These are phyloP conservation scores for Dacryopinax primogenitus DNA, from an alignment of 768 basidiomycete species.

Conservation along the genomic window DNA sequence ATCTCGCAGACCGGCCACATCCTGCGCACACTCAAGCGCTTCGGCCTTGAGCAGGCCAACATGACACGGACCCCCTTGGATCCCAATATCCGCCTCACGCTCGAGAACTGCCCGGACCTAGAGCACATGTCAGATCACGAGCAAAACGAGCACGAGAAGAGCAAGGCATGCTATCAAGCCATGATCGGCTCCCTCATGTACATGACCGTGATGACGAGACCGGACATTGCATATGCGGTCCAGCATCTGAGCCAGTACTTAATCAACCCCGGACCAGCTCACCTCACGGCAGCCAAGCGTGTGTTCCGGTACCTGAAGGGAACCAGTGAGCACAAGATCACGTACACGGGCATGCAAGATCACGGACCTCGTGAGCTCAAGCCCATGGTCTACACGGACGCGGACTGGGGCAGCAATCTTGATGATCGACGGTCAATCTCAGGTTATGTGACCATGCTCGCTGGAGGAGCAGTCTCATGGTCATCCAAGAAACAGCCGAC, in stretches of 20 bases:
- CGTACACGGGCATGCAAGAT: background rate
- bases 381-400: background rate
- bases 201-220: conserved; percentile 20
- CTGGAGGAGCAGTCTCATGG: conserved; percentile 13
- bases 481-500: conserved; percentile 12
- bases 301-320: conserved; percentile 11
- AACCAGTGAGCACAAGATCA: conserved; percentile 7
- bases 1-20: conserved; percentile 21
- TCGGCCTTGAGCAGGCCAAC: background rate
- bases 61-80: background rate
- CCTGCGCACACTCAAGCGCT: conserved; percentile 14
- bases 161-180: background rate
- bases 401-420: conserved; percentile 7
- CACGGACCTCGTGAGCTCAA: background rate
- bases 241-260: conserved; percentile 24
- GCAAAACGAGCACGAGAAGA: background rate
- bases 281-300: conserved; percentile 24
- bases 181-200: conserved; percentile 9
- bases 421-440: conserved; percentile 11
- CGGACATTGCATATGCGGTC: conserved; percentile 26
- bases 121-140: background rate
- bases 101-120: background rate
- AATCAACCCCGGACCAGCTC: conserved; percentile 20
- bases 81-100: background rate
- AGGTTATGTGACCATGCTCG: conserved; percentile 12